Evolutionary conservation across 805 yeast genomes (phyloP).

Genomic region (Wickerhamiella cacticola): DNA sequence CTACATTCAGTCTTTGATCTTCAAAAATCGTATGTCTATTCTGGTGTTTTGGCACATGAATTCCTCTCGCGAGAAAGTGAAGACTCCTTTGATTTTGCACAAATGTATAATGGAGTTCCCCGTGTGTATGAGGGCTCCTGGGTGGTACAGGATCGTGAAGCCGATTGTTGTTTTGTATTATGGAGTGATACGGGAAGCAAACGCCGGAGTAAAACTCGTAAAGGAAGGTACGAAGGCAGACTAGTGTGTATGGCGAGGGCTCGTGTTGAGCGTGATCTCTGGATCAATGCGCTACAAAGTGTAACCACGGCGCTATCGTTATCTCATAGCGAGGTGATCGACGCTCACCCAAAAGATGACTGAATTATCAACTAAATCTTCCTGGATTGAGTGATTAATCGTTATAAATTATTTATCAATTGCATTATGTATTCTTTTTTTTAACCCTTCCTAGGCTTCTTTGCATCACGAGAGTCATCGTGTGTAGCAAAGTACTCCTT

Average conservation of each 20-base stretch:
- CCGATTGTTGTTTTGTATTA: slow-evolving; percentile 63
- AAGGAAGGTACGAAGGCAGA: slow-evolving; percentile 53
- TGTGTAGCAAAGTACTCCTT: slow-evolving; percentile 67
- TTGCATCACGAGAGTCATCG: slow-evolving; percentile 25
- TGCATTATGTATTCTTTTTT: background rate
- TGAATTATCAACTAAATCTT: background rate
- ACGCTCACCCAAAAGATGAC: too few species aligned
- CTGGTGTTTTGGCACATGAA: slow-evolving; percentile 48
- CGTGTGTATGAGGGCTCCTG: slow-evolving; percentile 73
- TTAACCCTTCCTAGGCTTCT: slow-evolving; percentile 21
- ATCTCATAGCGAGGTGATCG: too few species aligned
- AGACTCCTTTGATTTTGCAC: slow-evolving; percentile 31
- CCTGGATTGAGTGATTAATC: background rate
- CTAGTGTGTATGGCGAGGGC: slow-evolving; percentile 73
- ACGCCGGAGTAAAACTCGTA: slow-evolving; percentile 36
- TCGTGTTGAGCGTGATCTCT: slow-evolving; percentile 66
- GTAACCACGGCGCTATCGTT: slow-evolving; percentile 24
- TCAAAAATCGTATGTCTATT: slow-evolving; percentile 57
- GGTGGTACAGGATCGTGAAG: slow-evolving; percentile 67
- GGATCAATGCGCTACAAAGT: slow-evolving; percentile 44
- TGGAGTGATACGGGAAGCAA: slow-evolving; percentile 49
- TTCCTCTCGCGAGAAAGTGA: slow-evolving; percentile 42
- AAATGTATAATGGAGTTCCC: slow-evolving; percentile 49
- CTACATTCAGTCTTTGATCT: slow-evolving; percentile 51
- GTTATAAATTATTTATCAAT: background rate